Evolutionary conservation across 345 rosid species (phyloP).

Genomic region (Atalantia buxifolia): DNA sequence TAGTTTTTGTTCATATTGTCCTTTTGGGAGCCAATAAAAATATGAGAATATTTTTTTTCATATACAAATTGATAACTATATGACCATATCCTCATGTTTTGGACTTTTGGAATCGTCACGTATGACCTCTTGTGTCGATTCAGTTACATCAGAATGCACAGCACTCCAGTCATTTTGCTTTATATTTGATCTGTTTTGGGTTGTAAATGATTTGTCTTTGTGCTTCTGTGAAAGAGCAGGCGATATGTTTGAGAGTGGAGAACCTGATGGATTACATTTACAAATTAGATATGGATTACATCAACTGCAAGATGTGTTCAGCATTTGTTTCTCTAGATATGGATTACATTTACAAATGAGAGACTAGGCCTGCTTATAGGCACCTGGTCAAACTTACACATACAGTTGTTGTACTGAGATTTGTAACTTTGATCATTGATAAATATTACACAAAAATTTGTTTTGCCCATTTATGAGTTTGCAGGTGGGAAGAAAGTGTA

Average conservation of each 20-base stretch:
- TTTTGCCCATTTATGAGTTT: constrained; percentile 6
- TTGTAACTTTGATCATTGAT: background rate
- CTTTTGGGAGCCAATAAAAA: background rate
- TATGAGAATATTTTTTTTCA: background rate
- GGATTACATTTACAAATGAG: background rate
- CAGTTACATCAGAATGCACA: background rate
- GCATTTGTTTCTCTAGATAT: background rate
- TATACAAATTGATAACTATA: no score
- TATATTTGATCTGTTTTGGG: background rate
- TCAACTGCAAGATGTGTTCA: background rate
- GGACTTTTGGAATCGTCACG: background rate
- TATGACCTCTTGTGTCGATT: background rate
- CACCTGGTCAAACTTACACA: background rate
- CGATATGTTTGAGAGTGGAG: background rate
- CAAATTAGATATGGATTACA: no score
- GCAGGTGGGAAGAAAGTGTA: constrained; percentile 29
- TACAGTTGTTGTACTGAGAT: background rate
- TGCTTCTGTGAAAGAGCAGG: background rate
- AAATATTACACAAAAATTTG: background rate
- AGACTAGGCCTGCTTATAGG: background rate
- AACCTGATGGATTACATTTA: background rate
- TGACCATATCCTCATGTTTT: background rate
- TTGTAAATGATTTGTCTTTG: background rate
- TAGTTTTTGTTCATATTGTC: background rate
- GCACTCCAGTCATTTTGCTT: background rate